A percentile compares a stretch with the other conserved stretches of the same genome.
Evolutionary conservation across 139 green algal genomes (phyloP).

Genomic region (Eudorina sp.): DNA sequence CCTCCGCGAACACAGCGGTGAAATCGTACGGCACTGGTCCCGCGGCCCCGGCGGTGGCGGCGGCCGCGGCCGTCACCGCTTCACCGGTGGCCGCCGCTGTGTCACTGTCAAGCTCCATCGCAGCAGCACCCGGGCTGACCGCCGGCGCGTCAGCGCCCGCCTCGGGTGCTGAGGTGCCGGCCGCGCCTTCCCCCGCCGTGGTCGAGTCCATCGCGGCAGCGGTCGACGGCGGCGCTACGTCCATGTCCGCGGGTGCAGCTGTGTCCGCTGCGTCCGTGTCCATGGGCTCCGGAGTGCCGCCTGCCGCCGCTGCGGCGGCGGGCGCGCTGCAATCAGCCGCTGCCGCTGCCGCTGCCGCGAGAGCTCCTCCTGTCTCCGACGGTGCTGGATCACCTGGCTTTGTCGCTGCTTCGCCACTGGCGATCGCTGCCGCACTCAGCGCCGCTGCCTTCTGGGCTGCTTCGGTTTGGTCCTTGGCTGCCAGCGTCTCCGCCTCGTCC

Average conservation of each 20-base stretch:
- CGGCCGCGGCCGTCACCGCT: conserved; percentile 24
- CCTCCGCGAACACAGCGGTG: conserved; percentile 19
- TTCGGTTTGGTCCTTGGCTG: conserved; percentile 40
- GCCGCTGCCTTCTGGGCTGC: not conserved
- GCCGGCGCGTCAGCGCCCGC: not conserved
- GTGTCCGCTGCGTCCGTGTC: conserved; percentile 31
- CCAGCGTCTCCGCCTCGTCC: conserved; percentile 39
- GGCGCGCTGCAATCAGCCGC: not conserved
- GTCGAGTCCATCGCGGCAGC: not conserved
- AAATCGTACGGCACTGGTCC: conserved; percentile 49
- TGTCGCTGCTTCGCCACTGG: not conserved
- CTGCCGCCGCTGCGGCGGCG: not conserved
- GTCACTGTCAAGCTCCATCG: conserved; percentile 26
- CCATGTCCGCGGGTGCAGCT: not conserved
- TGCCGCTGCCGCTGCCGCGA: not conserved
- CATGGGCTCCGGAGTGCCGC: conserved; percentile 33
- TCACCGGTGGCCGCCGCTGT: not conserved
- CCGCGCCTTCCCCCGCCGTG: not conserved
- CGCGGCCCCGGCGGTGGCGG: not conserved
- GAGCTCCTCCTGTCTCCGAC: too few species aligned
- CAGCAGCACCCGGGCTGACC: not conserved
- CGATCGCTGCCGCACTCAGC: not conserved
- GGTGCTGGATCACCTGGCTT: too few species aligned
- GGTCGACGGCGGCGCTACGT: not conserved
- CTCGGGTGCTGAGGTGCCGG: not conserved